Conservation (phyloP, 768 basidiomycete species). For the Amanita thiersii region DNA sequence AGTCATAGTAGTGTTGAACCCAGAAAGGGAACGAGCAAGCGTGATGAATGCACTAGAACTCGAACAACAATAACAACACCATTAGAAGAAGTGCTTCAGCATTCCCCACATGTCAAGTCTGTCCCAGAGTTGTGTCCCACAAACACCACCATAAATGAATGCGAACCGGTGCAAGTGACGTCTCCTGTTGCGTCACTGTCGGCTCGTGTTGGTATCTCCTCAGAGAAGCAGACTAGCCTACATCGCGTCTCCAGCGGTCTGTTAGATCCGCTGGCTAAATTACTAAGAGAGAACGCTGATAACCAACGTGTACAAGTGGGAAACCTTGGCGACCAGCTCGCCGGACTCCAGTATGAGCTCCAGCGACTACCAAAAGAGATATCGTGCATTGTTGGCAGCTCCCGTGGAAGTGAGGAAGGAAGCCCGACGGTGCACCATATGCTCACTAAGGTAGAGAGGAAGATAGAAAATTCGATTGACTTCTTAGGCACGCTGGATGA, state of each 20-base stretch:
- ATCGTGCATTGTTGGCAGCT: not conserved
- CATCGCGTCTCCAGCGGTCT: not conserved
- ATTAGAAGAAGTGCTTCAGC: too few species aligned
- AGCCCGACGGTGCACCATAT: constrained; percentile 23
- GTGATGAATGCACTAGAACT: too few species aligned
- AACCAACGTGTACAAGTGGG: constrained; percentile 6
- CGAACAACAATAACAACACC: too few species aligned
- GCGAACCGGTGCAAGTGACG: too few species aligned
- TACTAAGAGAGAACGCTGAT: not conserved
- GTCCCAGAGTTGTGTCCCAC: too few species aligned
- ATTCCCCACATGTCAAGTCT: too few species aligned
- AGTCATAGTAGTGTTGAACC: too few species aligned
- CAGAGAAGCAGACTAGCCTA: too few species aligned
- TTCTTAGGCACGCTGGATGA: constrained; percentile 20
- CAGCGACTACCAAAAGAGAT: constrained; percentile 12
- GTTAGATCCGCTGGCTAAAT: constrained; percentile 2
- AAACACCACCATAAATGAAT: too few species aligned
- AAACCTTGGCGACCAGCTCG: constrained; percentile 7
- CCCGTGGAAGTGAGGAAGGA: constrained; percentile 11
- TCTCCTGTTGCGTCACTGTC: too few species aligned
- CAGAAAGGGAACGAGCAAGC: too few species aligned
- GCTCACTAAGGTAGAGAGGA: constrained; percentile 21
- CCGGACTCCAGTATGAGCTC: constrained; percentile 14
- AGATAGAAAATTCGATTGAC: constrained; percentile 17
- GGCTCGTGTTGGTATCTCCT: too few species aligned